phyloP scores from a whole-genome alignment of 208 protist species.

The Spongospora subterranea region DNA sequence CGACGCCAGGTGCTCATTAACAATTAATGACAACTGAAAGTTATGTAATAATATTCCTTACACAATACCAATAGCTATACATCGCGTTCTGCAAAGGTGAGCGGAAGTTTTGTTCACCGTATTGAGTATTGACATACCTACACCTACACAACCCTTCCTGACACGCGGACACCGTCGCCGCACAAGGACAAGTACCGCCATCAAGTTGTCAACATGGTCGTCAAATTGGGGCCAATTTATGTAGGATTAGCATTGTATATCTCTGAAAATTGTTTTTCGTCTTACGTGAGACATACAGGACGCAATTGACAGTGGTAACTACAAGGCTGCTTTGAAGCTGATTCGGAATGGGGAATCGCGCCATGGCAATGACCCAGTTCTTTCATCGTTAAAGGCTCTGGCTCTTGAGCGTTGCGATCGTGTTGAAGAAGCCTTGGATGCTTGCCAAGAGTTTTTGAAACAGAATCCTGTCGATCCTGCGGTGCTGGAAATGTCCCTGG shows the following conservation, averaged over 20 bases:
- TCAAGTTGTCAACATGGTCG: no score
- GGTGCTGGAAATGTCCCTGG: not conserved
- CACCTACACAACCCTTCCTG: no score
- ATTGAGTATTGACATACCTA: no score
- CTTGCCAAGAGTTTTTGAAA: not conserved
- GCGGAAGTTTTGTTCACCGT: no score
- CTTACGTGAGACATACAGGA: not conserved
- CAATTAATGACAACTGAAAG: no score
- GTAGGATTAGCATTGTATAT: not conserved
- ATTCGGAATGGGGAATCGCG: conserved; percentile 14
- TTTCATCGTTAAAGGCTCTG: not conserved
- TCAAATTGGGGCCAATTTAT: not conserved
- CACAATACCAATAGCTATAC: no score
- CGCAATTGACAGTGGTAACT: conserved; percentile 20
- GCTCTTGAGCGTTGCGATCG: not conserved
- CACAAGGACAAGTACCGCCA: no score
- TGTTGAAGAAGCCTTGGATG: not conserved
- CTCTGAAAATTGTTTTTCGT: not conserved
- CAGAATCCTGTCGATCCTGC: not conserved
- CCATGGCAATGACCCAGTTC: not conserved
- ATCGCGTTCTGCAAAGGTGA: no score
- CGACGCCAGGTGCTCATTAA: no score
- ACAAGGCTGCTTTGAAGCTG: not conserved
- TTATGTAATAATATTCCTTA: no score
- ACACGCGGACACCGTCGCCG: no score